These are phyloP conservation scores for Euphorbia celastroides DNA, from an alignment of 441 rosid species.

Conservation along the genomic window DNA sequence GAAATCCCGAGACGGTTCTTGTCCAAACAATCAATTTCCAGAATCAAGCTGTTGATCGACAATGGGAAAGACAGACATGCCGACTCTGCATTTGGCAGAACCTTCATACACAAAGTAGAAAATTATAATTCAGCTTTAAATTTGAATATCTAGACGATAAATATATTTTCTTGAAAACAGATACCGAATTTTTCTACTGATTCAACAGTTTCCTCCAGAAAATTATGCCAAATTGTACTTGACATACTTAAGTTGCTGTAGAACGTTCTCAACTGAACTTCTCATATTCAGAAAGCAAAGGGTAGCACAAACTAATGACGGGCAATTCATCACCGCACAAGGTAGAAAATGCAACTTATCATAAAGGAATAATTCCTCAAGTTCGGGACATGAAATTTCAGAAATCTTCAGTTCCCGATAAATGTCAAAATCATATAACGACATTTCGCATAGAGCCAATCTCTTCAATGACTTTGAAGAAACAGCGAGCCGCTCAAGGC, in stretches of 20 bases:
- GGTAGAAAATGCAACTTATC: neutral
- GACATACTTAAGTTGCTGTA: neutral
- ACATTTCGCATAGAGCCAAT: neutral
- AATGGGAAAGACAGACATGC: neutral
- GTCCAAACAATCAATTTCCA: neutral
- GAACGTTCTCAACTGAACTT: neutral
- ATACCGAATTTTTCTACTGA: slow-evolving; percentile 12
- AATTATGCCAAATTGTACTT: neutral
- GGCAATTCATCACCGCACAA: neutral
- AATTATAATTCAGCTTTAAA: slow-evolving; percentile 9
- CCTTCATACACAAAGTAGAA: slow-evolving; percentile 5
- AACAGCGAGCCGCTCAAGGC: neutral
- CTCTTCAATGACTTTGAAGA: slow-evolving; percentile 4
- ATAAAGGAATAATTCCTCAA: neutral
- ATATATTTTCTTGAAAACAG: neutral
- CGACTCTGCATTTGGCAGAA: slow-evolving; percentile 1
- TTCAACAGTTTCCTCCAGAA: neutral
- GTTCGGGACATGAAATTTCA: neutral
- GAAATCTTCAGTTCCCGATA: too few relatives aligned
- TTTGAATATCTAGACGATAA: slow-evolving; percentile 11
- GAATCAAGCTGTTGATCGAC: neutral
- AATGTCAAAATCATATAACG: too few relatives aligned
- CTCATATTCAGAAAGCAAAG: neutral
- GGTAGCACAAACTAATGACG: slow-evolving; percentile 3
- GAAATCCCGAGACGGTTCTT: neutral